phyloP scores from a whole-genome alignment of 2,329 filamentous ascomycete species.

The Harringtonia aguacate region DNA sequence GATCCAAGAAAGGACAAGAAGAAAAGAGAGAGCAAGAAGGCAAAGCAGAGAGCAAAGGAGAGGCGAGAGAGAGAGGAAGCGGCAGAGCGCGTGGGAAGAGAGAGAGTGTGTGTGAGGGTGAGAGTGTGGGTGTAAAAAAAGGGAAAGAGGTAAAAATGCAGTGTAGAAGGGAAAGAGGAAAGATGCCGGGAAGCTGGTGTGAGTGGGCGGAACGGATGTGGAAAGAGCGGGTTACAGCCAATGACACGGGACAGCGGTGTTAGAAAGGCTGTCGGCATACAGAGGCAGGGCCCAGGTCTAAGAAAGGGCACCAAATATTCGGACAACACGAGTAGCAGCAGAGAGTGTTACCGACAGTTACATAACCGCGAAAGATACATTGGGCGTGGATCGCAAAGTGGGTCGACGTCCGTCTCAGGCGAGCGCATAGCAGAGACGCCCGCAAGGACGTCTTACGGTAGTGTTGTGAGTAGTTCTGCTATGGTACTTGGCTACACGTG shows the following conservation, averaged over 20 bases:
- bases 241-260: conserved; percentile 2
- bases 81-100: neutral
- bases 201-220: conserved; percentile 7
- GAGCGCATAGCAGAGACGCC: no score
- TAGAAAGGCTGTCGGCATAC: conserved; percentile 2
- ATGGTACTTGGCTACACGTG: no score
- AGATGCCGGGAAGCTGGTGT: conserved; percentile 3
- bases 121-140: conserved; percentile 4
- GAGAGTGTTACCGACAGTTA: neutral
- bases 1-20: neutral
- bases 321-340: neutral
- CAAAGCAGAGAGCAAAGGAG: no score
- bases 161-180: conserved; percentile 5
- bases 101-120: neutral
- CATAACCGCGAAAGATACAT: neutral
- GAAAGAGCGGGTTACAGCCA: conserved; percentile 8
- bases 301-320: neutral
- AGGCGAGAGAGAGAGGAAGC: neutral
- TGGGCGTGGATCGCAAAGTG: neutral
- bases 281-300: neutral
- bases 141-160: conserved; percentile 3
- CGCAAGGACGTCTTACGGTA: no score
- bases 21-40: neutral
- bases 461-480: no score
- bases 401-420: neutral